phyloP scores from a whole-genome alignment of 176 grass and related monocot species.

The Aechmea fasciata region DNA sequence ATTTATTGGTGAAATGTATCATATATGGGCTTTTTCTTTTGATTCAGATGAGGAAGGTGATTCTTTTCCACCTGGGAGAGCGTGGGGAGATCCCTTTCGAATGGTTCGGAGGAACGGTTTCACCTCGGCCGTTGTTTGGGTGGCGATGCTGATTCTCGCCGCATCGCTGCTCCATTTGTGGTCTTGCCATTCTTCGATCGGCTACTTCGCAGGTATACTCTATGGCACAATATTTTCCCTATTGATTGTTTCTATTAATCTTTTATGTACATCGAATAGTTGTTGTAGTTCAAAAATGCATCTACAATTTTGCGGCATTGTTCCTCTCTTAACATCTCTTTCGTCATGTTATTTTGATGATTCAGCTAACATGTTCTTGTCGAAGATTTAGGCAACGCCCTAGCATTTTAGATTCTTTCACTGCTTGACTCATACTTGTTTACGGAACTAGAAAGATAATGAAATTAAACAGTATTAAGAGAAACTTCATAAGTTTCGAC shows the following conservation, averaged over 20 bases:
- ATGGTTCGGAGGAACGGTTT: constrained; percentile 54
- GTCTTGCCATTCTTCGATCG: constrained; percentile 58
- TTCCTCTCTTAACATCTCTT: no score
- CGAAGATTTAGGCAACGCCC: not conserved
- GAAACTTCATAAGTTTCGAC: not conserved
- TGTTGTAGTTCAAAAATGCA: no score
- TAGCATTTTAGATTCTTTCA: not conserved
- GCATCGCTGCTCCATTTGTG: constrained; percentile 80
- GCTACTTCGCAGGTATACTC: constrained; percentile 50
- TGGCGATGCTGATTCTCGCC: constrained; percentile 52
- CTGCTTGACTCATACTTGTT: no score
- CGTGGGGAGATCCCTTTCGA: constrained; percentile 10
- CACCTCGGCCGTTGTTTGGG: constrained; percentile 62
- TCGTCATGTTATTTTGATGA: not conserved
- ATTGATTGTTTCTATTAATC: not conserved
- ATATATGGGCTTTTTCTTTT: not conserved
- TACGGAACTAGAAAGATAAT: no score
- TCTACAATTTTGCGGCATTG: no score
- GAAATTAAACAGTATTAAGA: no score
- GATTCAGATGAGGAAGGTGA: constrained; percentile 1
- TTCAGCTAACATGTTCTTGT: not conserved
- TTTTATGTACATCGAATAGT: not conserved
- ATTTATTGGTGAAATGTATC: not conserved
- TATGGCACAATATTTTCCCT: not conserved
- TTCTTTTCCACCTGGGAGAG: not conserved